These are phyloP conservation scores for Tirmania nivea DNA, from an alignment of 495 filamentous ascomycete species.

Conservation along the genomic window DNA sequence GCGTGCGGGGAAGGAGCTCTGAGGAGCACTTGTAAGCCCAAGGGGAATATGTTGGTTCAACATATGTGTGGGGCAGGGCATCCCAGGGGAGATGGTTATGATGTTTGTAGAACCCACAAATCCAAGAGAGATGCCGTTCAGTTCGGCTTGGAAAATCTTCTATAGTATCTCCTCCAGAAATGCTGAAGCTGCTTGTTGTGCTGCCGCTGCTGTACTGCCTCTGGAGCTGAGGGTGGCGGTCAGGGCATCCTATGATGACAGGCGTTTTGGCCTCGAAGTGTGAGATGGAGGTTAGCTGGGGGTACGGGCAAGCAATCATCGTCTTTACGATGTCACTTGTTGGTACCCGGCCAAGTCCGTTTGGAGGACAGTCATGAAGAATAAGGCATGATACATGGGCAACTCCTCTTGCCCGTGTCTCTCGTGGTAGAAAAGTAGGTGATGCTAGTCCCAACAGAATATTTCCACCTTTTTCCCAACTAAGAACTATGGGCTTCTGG, in stretches of 20 bases:
- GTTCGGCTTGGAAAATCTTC: neutral
- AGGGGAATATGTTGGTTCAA: neutral
- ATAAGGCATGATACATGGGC: neutral
- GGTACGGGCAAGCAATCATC: neutral
- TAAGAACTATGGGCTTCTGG: neutral
- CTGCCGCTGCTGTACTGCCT: neutral
- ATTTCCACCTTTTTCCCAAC: neutral
- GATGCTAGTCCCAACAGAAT: neutral
- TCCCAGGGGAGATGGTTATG: neutral
- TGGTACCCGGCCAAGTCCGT: neutral
- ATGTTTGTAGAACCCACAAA: neutral
- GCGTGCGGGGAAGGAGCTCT: neutral
- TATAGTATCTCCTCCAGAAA: neutral
- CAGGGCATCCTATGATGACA: too few relatives aligned
- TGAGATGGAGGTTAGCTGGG: neutral
- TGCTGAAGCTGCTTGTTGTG: neutral
- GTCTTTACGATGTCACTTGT: neutral
- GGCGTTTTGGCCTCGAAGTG: neutral
- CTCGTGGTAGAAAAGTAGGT: neutral
- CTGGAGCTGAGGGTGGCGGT: too few relatives aligned
- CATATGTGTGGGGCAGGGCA: neutral
- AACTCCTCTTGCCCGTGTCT: neutral
- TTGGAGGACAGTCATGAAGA: neutral
- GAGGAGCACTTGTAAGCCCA: neutral
- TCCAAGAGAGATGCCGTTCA: neutral